phyloP scores from a whole-genome alignment of 768 basidiomycete species.

The Calocybe cyanea region DNA sequence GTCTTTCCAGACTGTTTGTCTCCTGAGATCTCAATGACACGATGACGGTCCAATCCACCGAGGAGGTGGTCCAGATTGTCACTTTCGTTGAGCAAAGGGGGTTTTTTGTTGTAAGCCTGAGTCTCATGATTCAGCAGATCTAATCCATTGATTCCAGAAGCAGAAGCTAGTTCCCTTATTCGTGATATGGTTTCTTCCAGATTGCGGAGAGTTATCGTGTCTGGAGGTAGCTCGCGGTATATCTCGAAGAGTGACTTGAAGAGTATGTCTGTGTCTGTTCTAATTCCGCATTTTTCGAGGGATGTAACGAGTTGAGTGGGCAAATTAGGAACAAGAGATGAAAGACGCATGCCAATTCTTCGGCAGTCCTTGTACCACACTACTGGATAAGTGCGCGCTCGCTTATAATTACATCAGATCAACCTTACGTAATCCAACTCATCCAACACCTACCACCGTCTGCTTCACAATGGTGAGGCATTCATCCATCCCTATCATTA shows the following conservation, averaged over 20 bases:
- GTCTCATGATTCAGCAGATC: constrained; percentile 25
- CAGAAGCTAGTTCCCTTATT: constrained; percentile 41
- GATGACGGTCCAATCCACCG: constrained; percentile 42
- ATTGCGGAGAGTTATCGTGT: constrained; percentile 44
- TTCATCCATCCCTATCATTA: no score
- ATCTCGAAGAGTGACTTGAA: constrained; percentile 48
- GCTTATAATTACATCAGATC: no score
- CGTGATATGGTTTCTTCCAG: constrained; percentile 36
- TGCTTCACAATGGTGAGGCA: constrained; percentile 11
- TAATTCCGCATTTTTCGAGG: constrained; percentile 47
- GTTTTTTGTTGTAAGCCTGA: constrained; percentile 13
- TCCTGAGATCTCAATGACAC: constrained; percentile 69
- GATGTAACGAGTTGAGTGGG: constrained; percentile 39
- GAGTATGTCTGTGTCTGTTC: constrained; percentile 55
- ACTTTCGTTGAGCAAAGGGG: constrained; percentile 35
- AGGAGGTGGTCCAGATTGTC: constrained; percentile 50
- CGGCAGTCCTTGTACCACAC: no score
- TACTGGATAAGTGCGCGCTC: no score
- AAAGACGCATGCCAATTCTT: constrained; percentile 41
- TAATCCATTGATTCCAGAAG: constrained; percentile 34
- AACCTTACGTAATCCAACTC: background rate
- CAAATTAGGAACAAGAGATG: constrained; percentile 32
- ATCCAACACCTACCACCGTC: constrained; percentile 4
- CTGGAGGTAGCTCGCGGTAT: constrained; percentile 46
- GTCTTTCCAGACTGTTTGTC: constrained; percentile 65